Base-by-base conservation (phyloP, 768 basidiomycete genomes). In the Psilocybe azurescens region DNA sequence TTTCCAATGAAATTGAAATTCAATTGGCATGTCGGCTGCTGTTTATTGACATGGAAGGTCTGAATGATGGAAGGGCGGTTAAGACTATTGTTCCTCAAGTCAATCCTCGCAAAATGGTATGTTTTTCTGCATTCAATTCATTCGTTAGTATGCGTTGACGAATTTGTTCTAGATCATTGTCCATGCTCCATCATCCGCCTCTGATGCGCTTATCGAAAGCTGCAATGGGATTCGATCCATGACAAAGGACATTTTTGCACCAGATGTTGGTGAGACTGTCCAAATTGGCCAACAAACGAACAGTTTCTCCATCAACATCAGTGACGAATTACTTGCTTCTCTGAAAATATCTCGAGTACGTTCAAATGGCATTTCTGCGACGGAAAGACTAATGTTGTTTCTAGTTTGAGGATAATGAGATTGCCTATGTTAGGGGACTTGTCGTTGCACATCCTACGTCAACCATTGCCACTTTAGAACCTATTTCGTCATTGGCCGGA, bases 351-450 rank as follows among this genome's bases (percentile, higher is more conserved):
- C 97, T 10, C 84, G 90, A 74, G 95, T 97, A 74, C 57, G 92
- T 80, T 14, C 36, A 10, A 56, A 30, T n/a, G 14, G 30, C 10
- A 46, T 14, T n/a, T 69, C 47, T 20, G 30, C 47, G 13, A n/a
- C 38, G 24, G 36, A 44, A 2, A 50, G 65, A 0, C 63, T 65
- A 29, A 66, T 41, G 61, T 9, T 51, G 14, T 36, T 60, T 59
- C 33, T 69, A 98, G 95, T 98, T 97, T 72, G 97, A 99, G 70
- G 97, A 98, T 73, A 99, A 95, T 69, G 95, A 99, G 75, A 91
- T 99, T 49, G 95, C 93, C 16, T 96, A 89, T 73, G 88, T 99
- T 48, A 87, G 89, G 20, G 97, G 97, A 20, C 86, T 91, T n/a
- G 88, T 99, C 33, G 83, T 90, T 3, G 86, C 89, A 32, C 90